Evolutionary conservation across 192 early-diverging fungal genomes (phyloP), one percentile per base, ranked within the genome.

Genomic region (Coemansia umbellata): DNA sequence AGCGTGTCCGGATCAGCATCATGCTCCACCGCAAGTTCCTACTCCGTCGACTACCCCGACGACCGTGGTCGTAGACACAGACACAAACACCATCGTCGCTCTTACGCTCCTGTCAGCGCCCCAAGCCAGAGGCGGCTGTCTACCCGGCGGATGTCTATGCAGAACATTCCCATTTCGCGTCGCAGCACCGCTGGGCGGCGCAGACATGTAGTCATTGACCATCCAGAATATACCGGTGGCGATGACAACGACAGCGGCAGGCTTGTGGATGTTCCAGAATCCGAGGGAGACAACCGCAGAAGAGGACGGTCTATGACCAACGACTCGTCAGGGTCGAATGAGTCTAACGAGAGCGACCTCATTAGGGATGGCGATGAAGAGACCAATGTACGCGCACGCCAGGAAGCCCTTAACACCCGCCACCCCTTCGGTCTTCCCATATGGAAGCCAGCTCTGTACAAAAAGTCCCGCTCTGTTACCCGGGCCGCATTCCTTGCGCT

Each of bases 391-490:
- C 58, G 66, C 3, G 72, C 69, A 15, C 68, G 74, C 31, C 76
- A 78, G 48, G 69, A 90, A 82, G 84, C 82, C 15, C 81, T 92
- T 53, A 92, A 92, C 64, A 81, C 78, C 23, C 73, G 79, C 5
- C 92, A 95, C 76, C 93, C 93, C 15, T 98, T 98, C 60, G 95
- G 95, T 27, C 64, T 98, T 37, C 89, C 88, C 27, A 79, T 98
- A 19, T 98, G 95, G 95, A 98, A 98, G 69, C 92, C 92, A 19
- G 92, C 93, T 9, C 80, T 98, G n/a, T 98, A 95, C 81, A 90
- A 91, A 47, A 98, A 98, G 64, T 81, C 84, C 8, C 88, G 95
- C 11, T 88, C 89, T 13, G 89, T 95, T 30, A 85, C 87, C 30
- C 82, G 83, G 4, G 82, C 82, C 4, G 91, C 88, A 27, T 85